These are phyloP conservation scores for Pythium sp. DNA, from an alignment of 352 stramenopile genomes.

Conservation along the genomic window DNA sequence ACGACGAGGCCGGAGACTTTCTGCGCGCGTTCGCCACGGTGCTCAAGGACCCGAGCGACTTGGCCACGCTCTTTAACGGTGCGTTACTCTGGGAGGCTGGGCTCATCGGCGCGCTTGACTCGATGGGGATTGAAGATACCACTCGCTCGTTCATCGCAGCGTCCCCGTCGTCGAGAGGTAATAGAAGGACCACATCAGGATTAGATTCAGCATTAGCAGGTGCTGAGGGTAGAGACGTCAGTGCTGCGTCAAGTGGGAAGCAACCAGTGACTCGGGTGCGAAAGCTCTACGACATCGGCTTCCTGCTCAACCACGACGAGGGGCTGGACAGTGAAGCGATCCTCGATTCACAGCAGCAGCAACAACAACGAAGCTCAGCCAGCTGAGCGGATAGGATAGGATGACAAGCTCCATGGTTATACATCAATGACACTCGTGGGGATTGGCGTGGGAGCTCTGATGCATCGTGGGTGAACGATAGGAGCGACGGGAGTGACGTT, in stretches of 20 bases:
- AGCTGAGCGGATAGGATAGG: not conserved
- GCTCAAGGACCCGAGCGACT: not conserved
- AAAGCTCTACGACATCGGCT: slow-evolving; percentile 1
- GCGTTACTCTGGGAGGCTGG: slow-evolving; percentile 3
- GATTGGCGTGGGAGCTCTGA: too few relatives aligned
- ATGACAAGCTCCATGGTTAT: too few relatives aligned
- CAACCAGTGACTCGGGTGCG: not conserved
- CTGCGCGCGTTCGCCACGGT: slow-evolving; percentile 8
- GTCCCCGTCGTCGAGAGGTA: not conserved
- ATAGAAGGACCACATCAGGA: not conserved
- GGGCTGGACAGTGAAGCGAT: not conserved
- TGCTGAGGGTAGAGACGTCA: not conserved
- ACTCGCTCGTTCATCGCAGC: not conserved
- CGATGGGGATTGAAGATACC: not conserved
- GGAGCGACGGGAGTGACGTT: too few relatives aligned
- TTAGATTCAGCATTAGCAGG: not conserved
- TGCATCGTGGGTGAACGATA: too few relatives aligned
- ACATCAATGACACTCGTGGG: too few relatives aligned
- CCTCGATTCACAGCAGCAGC: not conserved
- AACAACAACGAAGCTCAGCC: not conserved
- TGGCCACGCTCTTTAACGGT: slow-evolving; percentile 3
- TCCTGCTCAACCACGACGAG: slow-evolving; percentile 7
- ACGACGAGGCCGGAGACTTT: slow-evolving; percentile 23
- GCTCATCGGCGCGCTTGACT: not conserved
- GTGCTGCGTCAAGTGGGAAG: not conserved